Base-by-base conservation (phyloP, 208 protist species). In the Giardia duodenalis region DNA sequence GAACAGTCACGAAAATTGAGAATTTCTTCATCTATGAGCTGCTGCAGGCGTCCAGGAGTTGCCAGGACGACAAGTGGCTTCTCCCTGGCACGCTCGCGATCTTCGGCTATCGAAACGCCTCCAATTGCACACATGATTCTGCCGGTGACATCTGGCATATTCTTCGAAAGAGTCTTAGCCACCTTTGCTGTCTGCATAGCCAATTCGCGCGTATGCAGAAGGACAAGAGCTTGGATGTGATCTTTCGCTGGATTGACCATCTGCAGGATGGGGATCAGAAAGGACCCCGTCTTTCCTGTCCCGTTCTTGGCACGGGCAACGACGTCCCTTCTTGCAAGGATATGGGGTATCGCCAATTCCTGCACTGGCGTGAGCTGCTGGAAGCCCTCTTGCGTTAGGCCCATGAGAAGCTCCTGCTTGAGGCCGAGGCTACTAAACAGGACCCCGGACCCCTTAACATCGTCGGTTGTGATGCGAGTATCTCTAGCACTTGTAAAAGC, bases 231-330 rank as follows among this genome's bases (percentile, higher is more conserved):
- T 97, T 99, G 98, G 44, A 99, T 97, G 92, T 95, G 92, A 48
- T 94, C 92, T 92, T 97, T 96, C 0, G 94, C 94, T 47, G 96
- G 95, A 94, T 99, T 97, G 22, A 98, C 95, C 93, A 97, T 97
- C 95, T 99, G 97, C 0, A 99, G 94, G 39, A 97, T 96, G 46
- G 98, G 98, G 93, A 99, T 99, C 0, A 99, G 94, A 93, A 99
- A 99, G 19, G 98, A 97, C 22, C 97, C 98, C 0, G 98, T 99
- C 95, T 99, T 99, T 92, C 98, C 98, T 2, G 98, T 99, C 47
- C 98, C 98, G 95, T 99, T 99, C 95, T 99, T 99, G 46, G 98
- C 98, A 93, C 98, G 96, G 22, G 98, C 98, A 76, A 99, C 96
- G 88, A 99, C 97, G 93, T 99, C 97, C 92, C 95, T 95, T 39